Conservation (phyloP, 192 early-diverging fungal genomes). For the Backusella tarrabulga region DNA sequence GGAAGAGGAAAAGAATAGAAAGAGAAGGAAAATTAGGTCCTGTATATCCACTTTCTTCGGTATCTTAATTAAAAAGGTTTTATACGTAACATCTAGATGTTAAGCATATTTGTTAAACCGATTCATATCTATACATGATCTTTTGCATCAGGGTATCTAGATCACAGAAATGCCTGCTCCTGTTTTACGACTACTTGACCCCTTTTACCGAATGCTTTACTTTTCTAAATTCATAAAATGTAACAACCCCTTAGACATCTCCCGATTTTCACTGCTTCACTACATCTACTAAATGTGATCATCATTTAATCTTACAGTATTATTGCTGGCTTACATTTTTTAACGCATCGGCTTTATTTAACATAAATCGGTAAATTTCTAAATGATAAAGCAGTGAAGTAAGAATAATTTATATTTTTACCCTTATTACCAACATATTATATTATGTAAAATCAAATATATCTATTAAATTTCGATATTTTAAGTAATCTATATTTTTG, state of each 20-base stretch:
- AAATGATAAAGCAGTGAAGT: no score
- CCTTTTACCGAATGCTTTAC: neutral
- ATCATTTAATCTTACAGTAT: neutral
- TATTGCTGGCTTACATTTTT: neutral
- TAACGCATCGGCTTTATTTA: neutral
- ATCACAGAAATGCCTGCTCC: neutral
- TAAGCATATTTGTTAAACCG: neutral
- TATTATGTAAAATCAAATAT: neutral
- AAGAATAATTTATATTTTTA: neutral
- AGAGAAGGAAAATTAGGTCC: neutral
- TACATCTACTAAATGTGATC: neutral
- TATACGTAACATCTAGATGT: neutral
- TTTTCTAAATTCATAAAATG: neutral
- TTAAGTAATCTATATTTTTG: neutral
- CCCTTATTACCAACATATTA: neutral
- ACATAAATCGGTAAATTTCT: neutral
- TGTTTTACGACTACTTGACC: neutral
- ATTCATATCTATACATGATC: neutral
- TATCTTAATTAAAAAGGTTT: neutral
- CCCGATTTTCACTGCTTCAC: neutral
- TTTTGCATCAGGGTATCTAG: neutral
- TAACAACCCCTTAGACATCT: neutral
- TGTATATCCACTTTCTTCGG: neutral
- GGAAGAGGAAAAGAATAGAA: neutral
- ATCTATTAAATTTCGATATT: neutral